phyloP scores from a whole-genome alignment of 345 rosid species.

The Clausena lansium region DNA sequence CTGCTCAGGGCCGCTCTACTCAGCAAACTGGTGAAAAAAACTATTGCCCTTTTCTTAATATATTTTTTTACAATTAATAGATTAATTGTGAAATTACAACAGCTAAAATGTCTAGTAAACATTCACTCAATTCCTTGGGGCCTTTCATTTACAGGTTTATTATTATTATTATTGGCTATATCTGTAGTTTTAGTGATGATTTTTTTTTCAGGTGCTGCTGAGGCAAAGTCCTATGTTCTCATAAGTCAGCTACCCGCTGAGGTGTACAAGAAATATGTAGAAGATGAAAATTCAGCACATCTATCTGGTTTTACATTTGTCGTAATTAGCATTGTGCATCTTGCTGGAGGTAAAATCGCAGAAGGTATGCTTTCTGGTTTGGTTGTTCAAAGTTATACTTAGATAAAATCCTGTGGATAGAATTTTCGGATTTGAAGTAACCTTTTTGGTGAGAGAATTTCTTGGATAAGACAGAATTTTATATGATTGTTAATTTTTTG shows the following conservation, averaged over 20 bases:
- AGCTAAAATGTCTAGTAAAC: not conserved
- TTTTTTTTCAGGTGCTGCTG: slow-evolving; percentile 51
- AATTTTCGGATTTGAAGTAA: not conserved
- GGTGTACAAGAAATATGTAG: slow-evolving; percentile 57
- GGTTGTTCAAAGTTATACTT: not conserved
- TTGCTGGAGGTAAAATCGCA: slow-evolving; percentile 75
- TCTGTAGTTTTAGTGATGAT: slow-evolving; percentile 12
- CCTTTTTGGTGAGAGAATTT: slow-evolving; percentile 8
- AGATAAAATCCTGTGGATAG: not conserved
- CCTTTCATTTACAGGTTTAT: not conserved
- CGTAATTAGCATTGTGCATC: slow-evolving; percentile 69
- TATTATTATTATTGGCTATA: not conserved
- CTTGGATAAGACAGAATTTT: not conserved
- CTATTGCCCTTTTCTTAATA: not conserved
- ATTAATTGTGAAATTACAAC: not conserved
- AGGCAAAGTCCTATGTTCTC: slow-evolving; percentile 75
- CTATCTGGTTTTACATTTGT: slow-evolving; percentile 75
- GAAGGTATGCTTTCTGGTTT: slow-evolving; percentile 52
- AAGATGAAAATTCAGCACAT: slow-evolving; percentile 56
- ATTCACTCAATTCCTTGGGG: not conserved
- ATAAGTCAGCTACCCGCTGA: slow-evolving; percentile 68
- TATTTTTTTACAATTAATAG: no score
- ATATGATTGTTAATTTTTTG: not conserved
- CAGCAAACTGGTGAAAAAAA: slow-evolving; percentile 48
- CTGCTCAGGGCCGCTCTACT: slow-evolving; percentile 48